These are phyloP conservation scores for Chrysoporthe cubensis DNA, from an alignment of 2,329 filamentous ascomycete genomes.

Conservation along the genomic window DNA sequence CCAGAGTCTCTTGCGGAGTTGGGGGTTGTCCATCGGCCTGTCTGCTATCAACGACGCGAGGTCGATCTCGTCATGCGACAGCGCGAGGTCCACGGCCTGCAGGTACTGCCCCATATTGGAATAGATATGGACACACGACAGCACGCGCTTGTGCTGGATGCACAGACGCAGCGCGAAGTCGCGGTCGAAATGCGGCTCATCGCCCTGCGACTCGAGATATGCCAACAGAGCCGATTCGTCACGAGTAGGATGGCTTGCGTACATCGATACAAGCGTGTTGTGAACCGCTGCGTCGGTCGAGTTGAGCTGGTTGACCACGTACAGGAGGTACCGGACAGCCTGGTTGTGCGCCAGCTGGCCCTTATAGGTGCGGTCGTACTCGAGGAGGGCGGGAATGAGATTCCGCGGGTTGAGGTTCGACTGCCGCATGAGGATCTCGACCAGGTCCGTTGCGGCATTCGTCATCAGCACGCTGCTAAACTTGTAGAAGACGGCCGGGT, in stretches of 20 bases:
- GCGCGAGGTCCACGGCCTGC: conserved; percentile 88
- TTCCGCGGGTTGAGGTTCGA: conserved; percentile 81
- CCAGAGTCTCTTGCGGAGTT: conserved; percentile 92
- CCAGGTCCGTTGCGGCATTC: conserved; percentile 79
- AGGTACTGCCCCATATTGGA: conserved; percentile 94
- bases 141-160: conserved; percentile 90
- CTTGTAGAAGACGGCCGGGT: conserved; percentile 91
- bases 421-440: conserved; percentile 96
- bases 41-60: conserved; percentile 90
- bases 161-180: conserved; percentile 96
- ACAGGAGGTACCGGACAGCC: conserved; percentile 90
- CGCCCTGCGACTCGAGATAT: conserved; percentile 89
- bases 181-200: conserved; percentile 85
- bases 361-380: conserved; percentile 81
- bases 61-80: conserved; percentile 88
- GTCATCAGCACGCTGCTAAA: conserved; percentile 97
- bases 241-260: conserved; percentile 80
- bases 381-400: conserved; percentile 89
- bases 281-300: conserved; percentile 86
- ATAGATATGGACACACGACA: conserved; percentile 97
- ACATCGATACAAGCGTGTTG: conserved; percentile 95
- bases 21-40: conserved; percentile 75
- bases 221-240: conserved; percentile 85
- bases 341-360: conserved; percentile 79
- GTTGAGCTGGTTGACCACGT: conserved; percentile 84